Percentiles rank a stretch among this genome's conserved stretches.
These are phyloP conservation scores for Postia placenta DNA, from an alignment of 768 basidiomycete genomes.

Conservation along the genomic window DNA sequence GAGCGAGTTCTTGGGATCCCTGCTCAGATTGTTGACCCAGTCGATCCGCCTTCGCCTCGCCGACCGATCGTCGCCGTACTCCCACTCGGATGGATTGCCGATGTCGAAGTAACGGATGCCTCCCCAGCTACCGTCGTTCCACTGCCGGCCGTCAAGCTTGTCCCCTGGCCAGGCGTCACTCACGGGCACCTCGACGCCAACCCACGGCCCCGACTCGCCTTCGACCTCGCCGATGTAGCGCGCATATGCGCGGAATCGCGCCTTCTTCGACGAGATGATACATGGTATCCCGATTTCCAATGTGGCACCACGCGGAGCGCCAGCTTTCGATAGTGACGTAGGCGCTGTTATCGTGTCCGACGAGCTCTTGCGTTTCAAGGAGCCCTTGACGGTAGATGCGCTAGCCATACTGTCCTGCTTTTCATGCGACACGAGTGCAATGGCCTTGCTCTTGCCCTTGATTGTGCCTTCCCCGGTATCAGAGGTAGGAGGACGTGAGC, in stretches of 20 bases:
- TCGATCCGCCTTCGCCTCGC: conserved; percentile 36
- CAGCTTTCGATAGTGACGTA: conserved; percentile 2
- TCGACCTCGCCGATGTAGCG: conserved; percentile 84
- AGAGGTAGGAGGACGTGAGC: conserved; percentile 2
- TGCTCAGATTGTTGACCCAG: conserved; percentile 30
- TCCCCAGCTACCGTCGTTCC: conserved; percentile 82
- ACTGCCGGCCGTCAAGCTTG: conserved; percentile 57
- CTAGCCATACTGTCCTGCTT: conserved; percentile 21
- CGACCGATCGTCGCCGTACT: conserved; percentile 44
- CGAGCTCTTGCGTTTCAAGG: conserved; percentile 32
- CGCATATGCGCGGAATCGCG: conserved; percentile 81
- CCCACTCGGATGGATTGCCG: conserved; percentile 56
- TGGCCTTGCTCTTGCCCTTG: conserved; percentile 12
- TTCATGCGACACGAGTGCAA: conserved; percentile 9
- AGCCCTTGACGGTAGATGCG: conserved; percentile 22
- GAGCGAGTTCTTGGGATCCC: conserved; percentile 23
- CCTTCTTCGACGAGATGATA: conserved; percentile 78
- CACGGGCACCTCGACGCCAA: conserved; percentile 85
- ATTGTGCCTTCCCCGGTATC: conserved; percentile 5
- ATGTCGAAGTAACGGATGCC: conserved; percentile 85
- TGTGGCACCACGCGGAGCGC: conserved; percentile 53
- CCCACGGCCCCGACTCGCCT: conserved; percentile 82
- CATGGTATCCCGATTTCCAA: conserved; percentile 87
- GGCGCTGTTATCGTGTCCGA: conserved; percentile 28
- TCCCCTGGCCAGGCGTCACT: conserved; percentile 48